phyloP scores from a whole-genome alignment of 2,329 filamentous ascomycete genomes.

The Phaeomoniella chlamydospora region DNA sequence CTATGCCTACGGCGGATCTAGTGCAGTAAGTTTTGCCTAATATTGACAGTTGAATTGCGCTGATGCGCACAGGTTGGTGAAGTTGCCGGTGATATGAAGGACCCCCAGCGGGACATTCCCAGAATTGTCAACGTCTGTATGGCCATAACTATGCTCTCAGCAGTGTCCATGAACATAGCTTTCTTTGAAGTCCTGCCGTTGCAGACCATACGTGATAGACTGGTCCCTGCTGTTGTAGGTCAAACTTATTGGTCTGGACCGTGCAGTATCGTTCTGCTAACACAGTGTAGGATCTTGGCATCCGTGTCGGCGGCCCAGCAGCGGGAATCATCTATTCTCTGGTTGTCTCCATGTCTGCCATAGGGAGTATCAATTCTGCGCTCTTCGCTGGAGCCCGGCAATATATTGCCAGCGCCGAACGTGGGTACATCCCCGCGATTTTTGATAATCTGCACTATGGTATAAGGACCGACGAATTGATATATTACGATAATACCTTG shows the following conservation, averaged over 20 bases:
- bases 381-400: background rate
- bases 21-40: constrained; percentile 23
- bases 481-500: background rate
- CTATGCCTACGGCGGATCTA: constrained; percentile 31
- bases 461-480: background rate
- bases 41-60: constrained; percentile 1
- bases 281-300: background rate
- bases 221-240: background rate
- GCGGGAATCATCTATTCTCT: background rate
- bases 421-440: background rate
- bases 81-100: constrained; percentile 2
- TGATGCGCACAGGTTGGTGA: background rate
- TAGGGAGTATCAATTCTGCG: background rate
- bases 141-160: background rate
- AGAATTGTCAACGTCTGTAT: background rate
- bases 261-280: background rate
- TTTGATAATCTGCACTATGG: background rate
- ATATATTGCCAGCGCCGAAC: background rate
- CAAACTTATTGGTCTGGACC: background rate
- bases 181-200: constrained; percentile 1
- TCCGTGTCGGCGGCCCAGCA: background rate
- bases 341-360: background rate
- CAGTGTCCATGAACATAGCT: background rate
- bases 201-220: background rate
- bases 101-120: constrained; percentile 1